Conservation (phyloP, 2,329 filamentous ascomycete species). For the Alternaria conjuncta region DNA sequence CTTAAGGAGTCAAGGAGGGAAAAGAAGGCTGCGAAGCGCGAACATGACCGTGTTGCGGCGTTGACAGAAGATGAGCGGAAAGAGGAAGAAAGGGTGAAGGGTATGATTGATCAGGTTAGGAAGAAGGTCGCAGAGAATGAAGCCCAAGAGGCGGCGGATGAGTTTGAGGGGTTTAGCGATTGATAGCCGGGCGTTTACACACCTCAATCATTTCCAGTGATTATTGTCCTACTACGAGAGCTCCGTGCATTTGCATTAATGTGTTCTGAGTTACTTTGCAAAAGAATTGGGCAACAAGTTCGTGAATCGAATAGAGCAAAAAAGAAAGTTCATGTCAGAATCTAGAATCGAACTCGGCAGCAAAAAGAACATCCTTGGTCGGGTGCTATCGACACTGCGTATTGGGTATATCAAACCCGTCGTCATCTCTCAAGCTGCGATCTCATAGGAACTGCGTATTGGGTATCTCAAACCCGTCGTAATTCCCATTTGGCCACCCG, state of each 20-base stretch:
- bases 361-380: neutral
- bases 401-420: neutral
- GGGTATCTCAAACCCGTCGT: neutral
- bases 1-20: conserved; percentile 41
- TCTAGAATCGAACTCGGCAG: neutral
- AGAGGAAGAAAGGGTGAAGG: conserved; percentile 43
- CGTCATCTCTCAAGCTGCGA: accelerated
- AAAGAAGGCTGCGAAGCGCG: conserved; percentile 43
- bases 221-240: too few relatives aligned
- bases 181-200: neutral
- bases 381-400: neutral
- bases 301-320: neutral
- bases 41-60: conserved; percentile 35
- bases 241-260: too few relatives aligned
- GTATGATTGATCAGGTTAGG: conserved; percentile 40
- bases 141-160: conserved; percentile 31
- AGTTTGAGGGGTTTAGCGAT: conserved; percentile 47
- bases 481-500: neutral
- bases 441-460: accelerated
- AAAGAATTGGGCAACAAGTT: too few relatives aligned
- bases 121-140: conserved; percentile 35
- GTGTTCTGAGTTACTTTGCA: too few relatives aligned
- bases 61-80: conserved; percentile 37
- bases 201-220: too few relatives aligned
- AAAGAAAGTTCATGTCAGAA: neutral